Conservation (phyloP, 352 stramenopile genomes). For the Globisporangium paddicum region DNA sequence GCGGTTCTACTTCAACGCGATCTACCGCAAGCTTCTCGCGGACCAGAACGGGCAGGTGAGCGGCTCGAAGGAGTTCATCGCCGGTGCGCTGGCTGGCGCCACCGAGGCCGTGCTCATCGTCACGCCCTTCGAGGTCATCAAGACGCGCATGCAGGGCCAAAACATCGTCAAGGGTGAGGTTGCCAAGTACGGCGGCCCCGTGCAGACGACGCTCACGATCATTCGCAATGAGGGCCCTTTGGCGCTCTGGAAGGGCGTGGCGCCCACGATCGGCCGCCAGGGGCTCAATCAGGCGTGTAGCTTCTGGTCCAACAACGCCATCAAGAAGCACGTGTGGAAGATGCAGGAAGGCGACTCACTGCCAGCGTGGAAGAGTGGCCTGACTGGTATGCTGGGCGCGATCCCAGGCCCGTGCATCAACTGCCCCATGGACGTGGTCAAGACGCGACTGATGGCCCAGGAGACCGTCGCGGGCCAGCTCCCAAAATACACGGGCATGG, state of each 20-base stretch:
- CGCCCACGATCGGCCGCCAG: constrained; percentile 96
- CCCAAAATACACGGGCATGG: constrained; percentile 94
- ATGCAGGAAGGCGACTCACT: constrained; percentile 85
- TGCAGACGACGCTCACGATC: constrained; percentile 93
- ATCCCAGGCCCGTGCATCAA: constrained; percentile 88
- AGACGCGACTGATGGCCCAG: constrained; percentile 93
- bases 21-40: constrained; percentile 70
- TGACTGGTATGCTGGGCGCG: constrained; percentile 90
- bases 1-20: constrained; percentile 88
- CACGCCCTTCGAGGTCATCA: constrained; percentile 98
- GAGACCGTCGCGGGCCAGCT: constrained; percentile 79
- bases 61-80: constrained; percentile 77
- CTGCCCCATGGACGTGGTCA: constrained; percentile 95
- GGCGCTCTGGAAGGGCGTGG: constrained; percentile 94
- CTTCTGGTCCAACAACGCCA: constrained; percentile 96
- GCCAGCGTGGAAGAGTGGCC: constrained; percentile 91
- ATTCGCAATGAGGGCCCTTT: constrained; percentile 91
- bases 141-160: constrained; percentile 94
- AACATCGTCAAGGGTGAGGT: constrained; percentile 83
- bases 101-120: constrained; percentile 97
- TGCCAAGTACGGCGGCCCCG: constrained; percentile 81
- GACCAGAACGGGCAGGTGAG: constrained; percentile 82
- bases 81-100: constrained; percentile 90
- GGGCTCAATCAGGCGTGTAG: constrained; percentile 98
- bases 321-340: constrained; percentile 88